phyloP scores from a whole-genome alignment of 1,139 yeast genomes.

The Zygoascus hellenicus region DNA sequence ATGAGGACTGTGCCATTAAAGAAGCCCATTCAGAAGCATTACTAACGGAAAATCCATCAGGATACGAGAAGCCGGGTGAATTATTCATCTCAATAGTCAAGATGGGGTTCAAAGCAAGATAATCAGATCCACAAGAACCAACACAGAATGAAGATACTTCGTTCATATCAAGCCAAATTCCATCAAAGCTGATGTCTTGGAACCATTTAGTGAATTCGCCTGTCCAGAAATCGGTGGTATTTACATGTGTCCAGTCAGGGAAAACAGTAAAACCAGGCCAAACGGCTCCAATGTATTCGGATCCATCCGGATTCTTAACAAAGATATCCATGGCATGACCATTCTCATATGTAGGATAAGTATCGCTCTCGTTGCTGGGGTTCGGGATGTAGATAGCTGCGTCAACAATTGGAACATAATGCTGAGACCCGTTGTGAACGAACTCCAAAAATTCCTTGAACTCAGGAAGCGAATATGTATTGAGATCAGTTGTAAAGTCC shows the following conservation, averaged over 20 bases:
- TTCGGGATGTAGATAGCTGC: conserved; percentile 35
- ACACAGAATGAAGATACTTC: conserved; percentile 36
- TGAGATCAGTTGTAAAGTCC: conserved; percentile 34
- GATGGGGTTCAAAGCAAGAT: conserved; percentile 22
- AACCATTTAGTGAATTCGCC: conserved; percentile 27
- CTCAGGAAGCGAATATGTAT: conserved; percentile 28
- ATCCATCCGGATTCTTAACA: conserved; percentile 30
- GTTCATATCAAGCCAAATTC: conserved; percentile 39
- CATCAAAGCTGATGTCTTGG: conserved; percentile 27
- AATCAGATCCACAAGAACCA: conserved; percentile 18
- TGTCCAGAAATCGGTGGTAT: conserved; percentile 31
- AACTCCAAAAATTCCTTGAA: conserved; percentile 26
- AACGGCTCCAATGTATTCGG: conserved; percentile 19
- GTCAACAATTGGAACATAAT: conserved; percentile 36
- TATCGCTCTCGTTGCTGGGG: conserved; percentile 26
- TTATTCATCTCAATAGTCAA: conserved; percentile 19
- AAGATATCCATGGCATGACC: conserved; percentile 32
- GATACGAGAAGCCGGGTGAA: not conserved
- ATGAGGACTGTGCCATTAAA: not conserved
- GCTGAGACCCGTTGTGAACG: conserved; percentile 29
- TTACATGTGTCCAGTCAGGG: conserved; percentile 34
- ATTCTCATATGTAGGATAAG: conserved; percentile 28
- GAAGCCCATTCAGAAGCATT: conserved; percentile 1
- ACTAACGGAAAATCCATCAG: not conserved
- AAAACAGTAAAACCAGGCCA: conserved; percentile 32